These are phyloP conservation scores for Piper longum DNA, from an alignment of 164 flowering plant species.

Conservation along the genomic window DNA sequence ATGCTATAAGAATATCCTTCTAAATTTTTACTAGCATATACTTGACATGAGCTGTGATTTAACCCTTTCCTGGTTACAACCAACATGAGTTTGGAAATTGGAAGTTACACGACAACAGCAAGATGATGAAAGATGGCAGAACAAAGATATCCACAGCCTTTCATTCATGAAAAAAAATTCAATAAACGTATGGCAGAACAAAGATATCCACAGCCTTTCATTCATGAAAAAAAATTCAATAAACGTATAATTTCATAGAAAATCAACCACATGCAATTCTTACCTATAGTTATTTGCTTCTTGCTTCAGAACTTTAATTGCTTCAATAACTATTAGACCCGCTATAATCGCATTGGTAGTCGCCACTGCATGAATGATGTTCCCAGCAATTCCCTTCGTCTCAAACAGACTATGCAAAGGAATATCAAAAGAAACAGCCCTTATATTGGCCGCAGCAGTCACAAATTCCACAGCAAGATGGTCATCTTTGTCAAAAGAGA, in stretches of 20 bases:
- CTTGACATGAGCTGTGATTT: no score
- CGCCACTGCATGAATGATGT: constrained; percentile 97
- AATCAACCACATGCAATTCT: background rate
- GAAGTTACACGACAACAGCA: background rate
- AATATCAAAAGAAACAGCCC: constrained; percentile 91
- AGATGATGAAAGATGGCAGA: background rate
- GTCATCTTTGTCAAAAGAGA: constrained; percentile 92
- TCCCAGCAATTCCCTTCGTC: constrained; percentile 98
- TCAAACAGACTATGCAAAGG: constrained; percentile 91
- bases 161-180: no score
- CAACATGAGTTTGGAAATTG: no score
- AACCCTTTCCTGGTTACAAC: no score
- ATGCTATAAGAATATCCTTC: no score
- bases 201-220: background rate
- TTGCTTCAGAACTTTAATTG: constrained; percentile 77
- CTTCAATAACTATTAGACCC: constrained; percentile 92
- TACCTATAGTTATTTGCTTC: constrained; percentile 60
- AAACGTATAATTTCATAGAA: no score
- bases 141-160: background rate
- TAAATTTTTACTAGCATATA: no score
- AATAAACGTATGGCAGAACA: background rate
- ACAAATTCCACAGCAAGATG: constrained; percentile 97
- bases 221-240: no score
- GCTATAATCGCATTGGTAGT: constrained; percentile 96
- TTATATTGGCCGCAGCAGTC: constrained; percentile 95